phyloP scores from a whole-genome alignment of 495 filamentous ascomycete genomes.

The Talaromyces thailandensis region DNA sequence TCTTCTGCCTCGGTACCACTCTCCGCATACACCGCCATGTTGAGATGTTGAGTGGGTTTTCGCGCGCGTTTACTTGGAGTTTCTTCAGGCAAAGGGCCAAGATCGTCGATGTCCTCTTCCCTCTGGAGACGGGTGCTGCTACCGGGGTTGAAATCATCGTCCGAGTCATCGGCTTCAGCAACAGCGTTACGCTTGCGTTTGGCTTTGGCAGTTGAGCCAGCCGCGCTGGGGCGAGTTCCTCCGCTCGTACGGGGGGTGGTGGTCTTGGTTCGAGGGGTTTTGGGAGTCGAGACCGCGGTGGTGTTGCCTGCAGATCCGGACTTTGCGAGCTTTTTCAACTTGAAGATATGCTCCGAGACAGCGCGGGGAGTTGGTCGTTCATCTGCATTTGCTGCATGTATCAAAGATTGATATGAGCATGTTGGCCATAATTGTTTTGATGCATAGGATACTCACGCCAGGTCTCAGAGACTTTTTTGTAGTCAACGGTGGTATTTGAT shows the following conservation, averaged over 20 bases:
- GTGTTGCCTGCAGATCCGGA: background rate
- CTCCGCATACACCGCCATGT: background rate
- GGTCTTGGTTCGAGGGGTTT: background rate
- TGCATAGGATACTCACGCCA: slow-evolving; percentile 1
- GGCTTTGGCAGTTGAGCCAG: background rate
- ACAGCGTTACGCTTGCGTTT: background rate
- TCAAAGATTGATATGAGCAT: background rate
- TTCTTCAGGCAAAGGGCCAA: background rate
- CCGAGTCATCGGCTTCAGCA: background rate
- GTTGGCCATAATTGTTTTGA: background rate
- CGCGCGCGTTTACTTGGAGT: background rate
- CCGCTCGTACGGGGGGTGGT: background rate
- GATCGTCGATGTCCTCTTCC: background rate
- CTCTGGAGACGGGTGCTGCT: background rate
- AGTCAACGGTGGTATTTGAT: background rate
- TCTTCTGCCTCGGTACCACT: background rate
- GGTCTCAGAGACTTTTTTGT: background rate
- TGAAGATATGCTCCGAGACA: slow-evolving; percentile 4
- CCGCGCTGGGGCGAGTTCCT: background rate
- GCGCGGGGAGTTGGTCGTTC: slow-evolving; percentile 1
- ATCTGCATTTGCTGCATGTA: background rate
- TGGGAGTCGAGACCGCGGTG: background rate
- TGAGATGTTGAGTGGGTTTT: background rate
- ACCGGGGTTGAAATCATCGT: background rate
- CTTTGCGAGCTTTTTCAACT: background rate